phyloP scores from a whole-genome alignment of 768 basidiomycete genomes.

The Russula olivacea region DNA sequence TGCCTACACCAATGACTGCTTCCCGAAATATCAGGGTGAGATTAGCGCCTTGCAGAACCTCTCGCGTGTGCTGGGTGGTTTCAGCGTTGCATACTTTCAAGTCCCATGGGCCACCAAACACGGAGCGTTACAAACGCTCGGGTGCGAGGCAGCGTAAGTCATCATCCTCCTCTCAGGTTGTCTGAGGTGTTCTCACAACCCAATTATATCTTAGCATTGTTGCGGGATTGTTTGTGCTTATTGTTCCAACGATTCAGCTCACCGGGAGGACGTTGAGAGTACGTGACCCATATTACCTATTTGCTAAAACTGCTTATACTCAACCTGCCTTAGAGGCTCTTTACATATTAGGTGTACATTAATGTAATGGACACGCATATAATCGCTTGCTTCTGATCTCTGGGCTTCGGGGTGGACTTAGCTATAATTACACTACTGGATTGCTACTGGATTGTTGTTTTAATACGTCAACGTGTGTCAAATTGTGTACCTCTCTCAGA shows the following conservation, averaged over 20 bases:
- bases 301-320: too few species aligned
- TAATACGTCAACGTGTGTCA: too few species aligned
- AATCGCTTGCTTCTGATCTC: too few species aligned
- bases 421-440: too few species aligned
- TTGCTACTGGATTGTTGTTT: too few species aligned
- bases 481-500: too few species aligned
- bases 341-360: too few species aligned
- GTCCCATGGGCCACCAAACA: conserved; percentile 56
- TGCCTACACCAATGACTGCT: conserved; percentile 47
- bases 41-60: conserved; percentile 57
- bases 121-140: conserved; percentile 58
- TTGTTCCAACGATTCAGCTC: conserved; percentile 47
- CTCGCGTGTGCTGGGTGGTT: conserved; percentile 51
- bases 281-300: conserved; percentile 23
- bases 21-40: conserved; percentile 51
- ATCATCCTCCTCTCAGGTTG: background rate
- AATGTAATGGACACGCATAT: too few species aligned
- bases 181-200: background rate
- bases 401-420: too few species aligned
- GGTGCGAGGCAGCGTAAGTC: conserved; percentile 55
- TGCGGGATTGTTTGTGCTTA: conserved; percentile 44
- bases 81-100: conserved; percentile 64
- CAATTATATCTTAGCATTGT: conserved; percentile 37
- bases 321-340: too few species aligned
- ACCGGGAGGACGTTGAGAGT: conserved; percentile 46